A percentile compares a stretch with the other conserved stretches of the same genome.
phyloP scores from a whole-genome alignment of 2,329 filamentous ascomycete species.

The Acrodontium crateriforme region DNA sequence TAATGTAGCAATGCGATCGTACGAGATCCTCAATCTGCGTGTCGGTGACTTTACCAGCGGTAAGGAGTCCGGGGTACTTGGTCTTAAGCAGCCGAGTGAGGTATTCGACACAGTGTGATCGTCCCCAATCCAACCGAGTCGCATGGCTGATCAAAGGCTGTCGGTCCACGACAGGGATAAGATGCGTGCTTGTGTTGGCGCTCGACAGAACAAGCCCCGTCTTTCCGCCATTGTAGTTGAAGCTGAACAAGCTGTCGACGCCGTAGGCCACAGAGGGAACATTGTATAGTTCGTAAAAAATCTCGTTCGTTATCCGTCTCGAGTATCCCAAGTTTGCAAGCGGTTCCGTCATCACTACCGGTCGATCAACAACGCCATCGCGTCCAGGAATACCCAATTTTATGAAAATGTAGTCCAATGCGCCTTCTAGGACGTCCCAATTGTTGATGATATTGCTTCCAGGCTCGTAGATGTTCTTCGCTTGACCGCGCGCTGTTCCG shows the following conservation, averaged over 20 bases:
- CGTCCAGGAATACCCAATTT: constrained; percentile 71
- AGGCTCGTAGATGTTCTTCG: constrained; percentile 79
- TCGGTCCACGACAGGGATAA: constrained; percentile 82
- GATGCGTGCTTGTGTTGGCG: constrained; percentile 83
- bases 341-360: constrained; percentile 90
- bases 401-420: constrained; percentile 87
- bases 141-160: constrained; percentile 76
- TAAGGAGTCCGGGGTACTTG: constrained; percentile 79
- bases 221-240: constrained; percentile 75
- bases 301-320: constrained; percentile 74
- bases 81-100: constrained; percentile 75
- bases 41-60: constrained; percentile 54
- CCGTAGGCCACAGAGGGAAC: constrained; percentile 85
- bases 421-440: constrained; percentile 94
- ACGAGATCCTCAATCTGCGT: constrained; percentile 82
- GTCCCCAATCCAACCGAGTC: constrained; percentile 87
- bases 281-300: constrained; percentile 89
- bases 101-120: constrained; percentile 80
- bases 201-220: constrained; percentile 84
- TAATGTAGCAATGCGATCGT: constrained; percentile 79
- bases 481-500: constrained; percentile 79
- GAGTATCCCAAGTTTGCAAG: constrained; percentile 84
- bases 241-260: constrained; percentile 93
- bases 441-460: constrained; percentile 88
- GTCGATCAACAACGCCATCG: constrained; percentile 64